These are phyloP conservation scores for Plasmopara muralis DNA, from an alignment of 352 stramenopile species.

Conservation along the genomic window DNA sequence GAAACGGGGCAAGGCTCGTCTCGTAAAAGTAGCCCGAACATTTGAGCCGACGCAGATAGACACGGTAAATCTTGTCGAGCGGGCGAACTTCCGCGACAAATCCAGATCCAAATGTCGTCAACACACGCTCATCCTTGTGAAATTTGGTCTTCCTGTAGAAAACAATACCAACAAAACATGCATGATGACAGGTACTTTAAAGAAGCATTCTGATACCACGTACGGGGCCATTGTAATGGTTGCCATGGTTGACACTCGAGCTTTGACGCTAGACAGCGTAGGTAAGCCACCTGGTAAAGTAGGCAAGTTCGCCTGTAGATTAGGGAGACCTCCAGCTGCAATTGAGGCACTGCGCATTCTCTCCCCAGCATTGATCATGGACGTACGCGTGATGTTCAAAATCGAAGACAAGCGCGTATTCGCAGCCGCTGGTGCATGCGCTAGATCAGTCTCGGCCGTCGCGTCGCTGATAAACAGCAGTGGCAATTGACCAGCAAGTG, in stretches of 20 bases:
- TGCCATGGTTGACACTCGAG: slow-evolving; percentile 61
- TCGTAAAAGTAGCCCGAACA: slow-evolving; percentile 75
- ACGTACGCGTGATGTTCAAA: slow-evolving; percentile 63
- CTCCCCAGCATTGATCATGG: slow-evolving; percentile 56
- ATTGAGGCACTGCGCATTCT: slow-evolving; percentile 58
- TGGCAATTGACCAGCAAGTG: slow-evolving; percentile 20
- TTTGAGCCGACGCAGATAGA: slow-evolving; percentile 69
- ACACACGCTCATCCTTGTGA: slow-evolving; percentile 67
- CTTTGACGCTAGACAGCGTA: slow-evolving; percentile 62
- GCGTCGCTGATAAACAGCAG: slow-evolving; percentile 44
- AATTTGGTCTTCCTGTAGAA: slow-evolving; percentile 51
- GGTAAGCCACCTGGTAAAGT: slow-evolving; percentile 38
- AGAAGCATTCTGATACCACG: slow-evolving; percentile 9
- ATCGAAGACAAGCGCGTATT: slow-evolving; percentile 69
- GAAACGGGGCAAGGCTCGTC: slow-evolving; percentile 48
- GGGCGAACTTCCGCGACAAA: slow-evolving; percentile 55
- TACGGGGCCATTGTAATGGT: slow-evolving; percentile 64
- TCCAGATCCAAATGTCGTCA: slow-evolving; percentile 74
- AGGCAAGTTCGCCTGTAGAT: slow-evolving; percentile 28
- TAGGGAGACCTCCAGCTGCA: slow-evolving; percentile 36
- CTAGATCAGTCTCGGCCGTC: slow-evolving; percentile 37
- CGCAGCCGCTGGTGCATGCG: slow-evolving; percentile 18
- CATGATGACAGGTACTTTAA: too few relatives aligned
- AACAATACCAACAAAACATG: not conserved
- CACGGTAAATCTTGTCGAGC: slow-evolving; percentile 69